phyloP scores from a whole-genome alignment of 192 early-diverging fungal genomes.

The Coemansia sp. region DNA sequence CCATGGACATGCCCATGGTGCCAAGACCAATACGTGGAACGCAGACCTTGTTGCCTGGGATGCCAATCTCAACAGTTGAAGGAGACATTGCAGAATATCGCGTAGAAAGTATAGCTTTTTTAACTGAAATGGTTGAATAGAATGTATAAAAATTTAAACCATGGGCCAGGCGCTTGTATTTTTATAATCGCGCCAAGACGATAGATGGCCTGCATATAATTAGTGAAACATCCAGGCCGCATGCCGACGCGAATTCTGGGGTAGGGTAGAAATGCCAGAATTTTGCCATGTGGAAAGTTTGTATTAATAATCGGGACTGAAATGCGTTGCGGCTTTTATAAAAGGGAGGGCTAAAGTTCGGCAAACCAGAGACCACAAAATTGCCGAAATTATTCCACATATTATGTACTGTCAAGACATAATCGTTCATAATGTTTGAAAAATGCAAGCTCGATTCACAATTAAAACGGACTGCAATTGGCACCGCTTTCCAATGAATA shows the following conservation, averaged over 20 bases:
- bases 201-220: too few species aligned
- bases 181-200: too few species aligned
- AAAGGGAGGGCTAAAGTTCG: background rate
- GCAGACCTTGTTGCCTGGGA: conserved; percentile 23
- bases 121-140: background rate
- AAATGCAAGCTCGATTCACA: too few species aligned
- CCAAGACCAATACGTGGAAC: conserved; percentile 44
- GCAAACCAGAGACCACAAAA: background rate
- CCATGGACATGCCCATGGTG: conserved; percentile 36
- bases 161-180: background rate
- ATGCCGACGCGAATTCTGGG: background rate
- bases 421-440: too few species aligned
- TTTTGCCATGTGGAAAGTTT: background rate
- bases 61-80: conserved; percentile 22
- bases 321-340: background rate
- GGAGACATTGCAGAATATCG: background rate
- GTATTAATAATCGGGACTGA: background rate
- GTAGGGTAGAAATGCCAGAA: background rate
- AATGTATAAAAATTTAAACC: background rate
- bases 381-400: background rate
- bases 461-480: too few species aligned
- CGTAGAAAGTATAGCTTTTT: background rate
- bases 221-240: too few species aligned
- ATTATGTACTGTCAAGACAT: background rate
- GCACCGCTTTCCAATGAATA: too few species aligned